phyloP scores from a whole-genome alignment of 345 rosid species.

The Salix exigua region DNA sequence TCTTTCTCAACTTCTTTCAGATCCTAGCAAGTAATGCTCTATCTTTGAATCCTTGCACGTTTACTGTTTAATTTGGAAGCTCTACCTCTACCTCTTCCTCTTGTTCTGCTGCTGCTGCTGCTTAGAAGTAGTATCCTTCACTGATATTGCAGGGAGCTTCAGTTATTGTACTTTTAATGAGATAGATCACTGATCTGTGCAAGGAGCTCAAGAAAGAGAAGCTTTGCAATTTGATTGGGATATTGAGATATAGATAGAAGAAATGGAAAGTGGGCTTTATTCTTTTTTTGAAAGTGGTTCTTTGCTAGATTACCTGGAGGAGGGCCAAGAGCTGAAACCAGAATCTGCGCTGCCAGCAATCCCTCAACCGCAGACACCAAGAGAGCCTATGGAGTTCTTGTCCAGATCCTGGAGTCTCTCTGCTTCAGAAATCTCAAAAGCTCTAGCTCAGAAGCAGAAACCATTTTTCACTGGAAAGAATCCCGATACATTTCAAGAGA shows the following conservation, averaged over 20 bases:
- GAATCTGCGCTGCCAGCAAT: constrained; percentile 45
- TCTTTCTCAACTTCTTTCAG: neutral
- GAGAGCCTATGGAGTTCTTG: constrained; percentile 88
- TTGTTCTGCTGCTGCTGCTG: neutral
- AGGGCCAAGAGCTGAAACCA: constrained; percentile 41
- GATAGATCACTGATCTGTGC: neutral
- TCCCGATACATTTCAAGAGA: constrained; percentile 33
- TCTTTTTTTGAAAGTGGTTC: constrained; percentile 42
- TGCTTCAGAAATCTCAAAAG: constrained; percentile 86
- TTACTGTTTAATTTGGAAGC: neutral
- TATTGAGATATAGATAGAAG: neutral
- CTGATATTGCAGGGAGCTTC: constrained; percentile 1
- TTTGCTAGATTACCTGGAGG: constrained; percentile 51
- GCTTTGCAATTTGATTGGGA: constrained; percentile 12
- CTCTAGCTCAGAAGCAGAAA: constrained; percentile 70
- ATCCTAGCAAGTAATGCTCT: neutral
- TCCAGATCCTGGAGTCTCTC: constrained; percentile 94
- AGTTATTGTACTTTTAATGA: neutral
- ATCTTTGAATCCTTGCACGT: neutral
- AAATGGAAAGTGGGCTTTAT: constrained; percentile 56
- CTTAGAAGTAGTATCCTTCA: neutral
- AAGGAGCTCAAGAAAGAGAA: constrained; percentile 3
- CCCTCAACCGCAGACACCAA: constrained; percentile 77
- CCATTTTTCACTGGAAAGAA: constrained; percentile 31
- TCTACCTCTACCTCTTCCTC: no score